A percentile compares a stretch with the other conserved stretches of the same genome.
phyloP scores from a whole-genome alignment of 345 rosid genomes.

The Anastatica hierochuntica region DNA sequence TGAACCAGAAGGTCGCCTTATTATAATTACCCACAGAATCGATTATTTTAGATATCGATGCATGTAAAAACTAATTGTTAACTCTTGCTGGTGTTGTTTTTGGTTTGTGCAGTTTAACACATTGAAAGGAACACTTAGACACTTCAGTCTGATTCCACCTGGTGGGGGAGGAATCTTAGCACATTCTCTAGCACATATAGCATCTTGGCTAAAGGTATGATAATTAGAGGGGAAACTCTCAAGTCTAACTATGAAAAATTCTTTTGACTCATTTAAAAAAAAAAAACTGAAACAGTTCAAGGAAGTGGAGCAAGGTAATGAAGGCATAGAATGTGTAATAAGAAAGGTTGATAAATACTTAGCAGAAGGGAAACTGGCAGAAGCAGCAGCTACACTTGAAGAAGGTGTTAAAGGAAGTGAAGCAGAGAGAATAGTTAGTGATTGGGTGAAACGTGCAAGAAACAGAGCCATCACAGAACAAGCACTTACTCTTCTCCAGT shows the following conservation, averaged over 20 bases:
- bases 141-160: constrained; percentile 79
- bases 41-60: no score
- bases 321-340: constrained; percentile 66
- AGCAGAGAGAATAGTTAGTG: constrained; percentile 55
- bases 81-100: background rate
- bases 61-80: background rate
- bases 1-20: constrained; percentile 63
- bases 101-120: constrained; percentile 78
- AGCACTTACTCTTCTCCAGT: constrained; percentile 68
- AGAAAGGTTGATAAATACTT: constrained; percentile 60
- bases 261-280: no score
- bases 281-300: no score
- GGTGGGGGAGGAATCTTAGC: constrained; percentile 87
- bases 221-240: background rate
- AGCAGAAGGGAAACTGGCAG: constrained; percentile 75
- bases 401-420: constrained; percentile 86
- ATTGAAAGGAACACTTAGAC: constrained; percentile 71
- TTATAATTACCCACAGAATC: background rate
- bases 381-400: constrained; percentile 80
- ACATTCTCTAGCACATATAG: constrained; percentile 64
- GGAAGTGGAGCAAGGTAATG: constrained; percentile 51
- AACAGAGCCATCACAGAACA: constrained; percentile 88
- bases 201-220: constrained; percentile 78
- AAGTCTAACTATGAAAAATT: background rate
- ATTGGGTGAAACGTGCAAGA: constrained; percentile 68